Conservation (phyloP, 257 asterid species). For the Ehretia macrophylla region DNA sequence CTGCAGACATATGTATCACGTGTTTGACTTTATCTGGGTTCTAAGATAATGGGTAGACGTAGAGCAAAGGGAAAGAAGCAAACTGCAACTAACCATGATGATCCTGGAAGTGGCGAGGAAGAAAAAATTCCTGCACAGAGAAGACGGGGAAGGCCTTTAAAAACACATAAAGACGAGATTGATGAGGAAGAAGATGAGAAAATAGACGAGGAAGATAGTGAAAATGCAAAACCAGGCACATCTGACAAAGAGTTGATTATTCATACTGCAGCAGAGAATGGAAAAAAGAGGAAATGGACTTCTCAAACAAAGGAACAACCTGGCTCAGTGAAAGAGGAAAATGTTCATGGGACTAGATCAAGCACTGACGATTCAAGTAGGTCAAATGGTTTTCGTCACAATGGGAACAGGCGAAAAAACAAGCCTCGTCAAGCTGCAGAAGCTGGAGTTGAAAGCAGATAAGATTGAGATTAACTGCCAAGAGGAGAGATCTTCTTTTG, state of each 20-base stretch:
- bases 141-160: constrained; percentile 54
- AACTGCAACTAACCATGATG: constrained; percentile 29
- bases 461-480: no score
- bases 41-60: constrained; percentile 36
- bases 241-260: no score
- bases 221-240: neutral
- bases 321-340: constrained; percentile 31
- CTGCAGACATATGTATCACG: constrained; percentile 20
- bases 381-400: constrained; percentile 35
- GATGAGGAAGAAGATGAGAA: constrained; percentile 30
- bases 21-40: constrained; percentile 13
- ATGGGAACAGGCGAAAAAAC: constrained; percentile 43
- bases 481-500: no score
- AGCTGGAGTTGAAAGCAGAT: constrained; percentile 52
- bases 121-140: constrained; percentile 43
- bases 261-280: constrained; percentile 16
- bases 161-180: constrained; percentile 36
- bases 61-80: constrained; percentile 48
- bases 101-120: constrained; percentile 42
- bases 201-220: constrained; percentile 34
- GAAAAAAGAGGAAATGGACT: constrained; percentile 27
- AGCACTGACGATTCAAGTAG: constrained; percentile 27
- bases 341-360: constrained; percentile 28
- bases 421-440: constrained; percentile 66
- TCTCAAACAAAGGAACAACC: constrained; percentile 26